A percentile compares a stretch with the other conserved stretches of the same genome.
Evolutionary conservation across 371 early-diverging fungal genomes (phyloP).

Genomic region (Batkoa obscura): DNA sequence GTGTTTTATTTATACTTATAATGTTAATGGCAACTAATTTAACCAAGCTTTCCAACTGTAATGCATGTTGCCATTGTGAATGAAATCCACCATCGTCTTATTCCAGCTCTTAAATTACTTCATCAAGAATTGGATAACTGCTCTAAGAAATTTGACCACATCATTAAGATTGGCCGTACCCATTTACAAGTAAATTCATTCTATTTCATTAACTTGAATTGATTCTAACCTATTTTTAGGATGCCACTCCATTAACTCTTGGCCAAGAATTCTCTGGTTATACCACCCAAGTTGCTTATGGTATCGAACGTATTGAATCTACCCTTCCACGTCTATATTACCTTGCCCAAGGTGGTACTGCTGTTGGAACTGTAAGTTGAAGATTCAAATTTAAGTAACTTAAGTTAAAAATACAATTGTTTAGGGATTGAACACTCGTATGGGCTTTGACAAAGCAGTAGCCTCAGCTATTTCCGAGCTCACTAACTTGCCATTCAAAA

Average conservation of each 20-base stretch:
- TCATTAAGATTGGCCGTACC: constrained; percentile 93
- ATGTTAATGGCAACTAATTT: background rate
- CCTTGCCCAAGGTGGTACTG: constrained; percentile 91
- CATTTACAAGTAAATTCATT: constrained; percentile 34
- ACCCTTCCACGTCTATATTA: constrained; percentile 63
- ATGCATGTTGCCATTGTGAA: constrained; percentile 83
- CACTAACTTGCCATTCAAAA: constrained; percentile 66
- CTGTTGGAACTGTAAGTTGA: constrained; percentile 69
- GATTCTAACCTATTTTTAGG: constrained; percentile 20
- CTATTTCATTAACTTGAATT: background rate
- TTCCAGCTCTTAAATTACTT: constrained; percentile 59
- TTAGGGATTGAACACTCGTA: constrained; percentile 70
- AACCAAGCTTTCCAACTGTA: constrained; percentile 70
- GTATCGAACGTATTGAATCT: constrained; percentile 60
- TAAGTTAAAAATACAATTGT: background rate
- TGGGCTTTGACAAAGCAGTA: constrained; percentile 71
- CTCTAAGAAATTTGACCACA: constrained; percentile 52
- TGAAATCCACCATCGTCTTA: constrained; percentile 51
- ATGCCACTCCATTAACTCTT: constrained; percentile 91
- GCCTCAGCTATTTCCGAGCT: constrained; percentile 56
- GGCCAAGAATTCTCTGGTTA: constrained; percentile 95
- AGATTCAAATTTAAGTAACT: background rate
- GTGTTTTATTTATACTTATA: constrained; percentile 2
- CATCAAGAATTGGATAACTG: constrained; percentile 53
- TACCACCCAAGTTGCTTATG: constrained; percentile 64